Percentiles rank a stretch among this genome's conserved stretches.
These are phyloP conservation scores for Urtica urens DNA, from an alignment of 306 rosid genomes.

Conservation along the genomic window DNA sequence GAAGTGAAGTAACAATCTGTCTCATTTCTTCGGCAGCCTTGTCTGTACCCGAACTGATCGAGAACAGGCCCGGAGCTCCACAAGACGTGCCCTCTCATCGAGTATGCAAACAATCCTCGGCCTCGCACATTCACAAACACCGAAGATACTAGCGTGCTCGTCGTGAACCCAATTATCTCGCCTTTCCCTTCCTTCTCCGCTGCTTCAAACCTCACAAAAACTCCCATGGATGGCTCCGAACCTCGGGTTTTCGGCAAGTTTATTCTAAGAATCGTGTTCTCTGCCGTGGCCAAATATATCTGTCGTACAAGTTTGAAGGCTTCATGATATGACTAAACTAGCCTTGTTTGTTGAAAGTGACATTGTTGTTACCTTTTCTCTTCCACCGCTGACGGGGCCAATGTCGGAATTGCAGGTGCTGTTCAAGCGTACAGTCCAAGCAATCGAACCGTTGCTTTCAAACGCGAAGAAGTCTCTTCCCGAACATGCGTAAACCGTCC, in stretches of 20 bases:
- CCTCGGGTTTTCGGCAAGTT: slow-evolving; percentile 27
- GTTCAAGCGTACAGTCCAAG: slow-evolving; percentile 47
- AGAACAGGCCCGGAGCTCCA: slow-evolving; percentile 78
- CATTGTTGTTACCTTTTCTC: slow-evolving; percentile 48
- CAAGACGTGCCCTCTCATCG: slow-evolving; percentile 25
- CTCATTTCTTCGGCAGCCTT: slow-evolving; percentile 53
- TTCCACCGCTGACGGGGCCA: slow-evolving; percentile 49
- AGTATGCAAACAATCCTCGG: slow-evolving; percentile 58
- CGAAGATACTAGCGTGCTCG: slow-evolving; percentile 42
- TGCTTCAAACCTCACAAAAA: slow-evolving; percentile 38
- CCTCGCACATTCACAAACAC: slow-evolving; percentile 40
- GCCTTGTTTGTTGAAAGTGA: no score
- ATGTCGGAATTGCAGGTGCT: slow-evolving; percentile 31
- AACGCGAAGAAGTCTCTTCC: slow-evolving; percentile 38
- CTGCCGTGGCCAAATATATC: slow-evolving; percentile 71
- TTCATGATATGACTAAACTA: no score
- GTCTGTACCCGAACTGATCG: slow-evolving; percentile 45
- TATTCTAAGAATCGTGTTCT: slow-evolving; percentile 47
- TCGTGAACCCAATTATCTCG: slow-evolving; percentile 55
- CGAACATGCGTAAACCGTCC: slow-evolving; percentile 50
- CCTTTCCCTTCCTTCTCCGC: slow-evolving; percentile 28
- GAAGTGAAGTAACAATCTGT: slow-evolving; percentile 53
- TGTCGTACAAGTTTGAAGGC: no score
- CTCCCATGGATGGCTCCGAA: slow-evolving; percentile 26
- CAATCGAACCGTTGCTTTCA: slow-evolving; percentile 53